These are phyloP conservation scores for Phytophthora macrochlamydospora DNA, from an alignment of 352 stramenopile species.

Conservation along the genomic window DNA sequence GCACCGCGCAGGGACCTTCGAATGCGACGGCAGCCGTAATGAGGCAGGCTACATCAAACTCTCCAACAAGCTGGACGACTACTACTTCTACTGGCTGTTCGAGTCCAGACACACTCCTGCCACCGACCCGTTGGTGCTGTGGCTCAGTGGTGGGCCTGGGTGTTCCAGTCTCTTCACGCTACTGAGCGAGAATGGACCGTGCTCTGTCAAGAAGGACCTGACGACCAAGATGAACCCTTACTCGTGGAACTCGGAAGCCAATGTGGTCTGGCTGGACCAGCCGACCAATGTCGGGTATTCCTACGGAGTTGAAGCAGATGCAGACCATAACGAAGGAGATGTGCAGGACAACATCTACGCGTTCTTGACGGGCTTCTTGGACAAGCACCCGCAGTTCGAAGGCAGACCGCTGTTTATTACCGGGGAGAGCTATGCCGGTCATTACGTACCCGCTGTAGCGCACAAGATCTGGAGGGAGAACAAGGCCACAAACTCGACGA, in stretches of 20 bases:
- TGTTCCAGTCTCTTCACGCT: constrained; percentile 49
- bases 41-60: constrained; percentile 60
- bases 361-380: constrained; percentile 55
- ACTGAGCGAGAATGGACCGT: constrained; percentile 63
- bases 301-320: constrained; percentile 39
- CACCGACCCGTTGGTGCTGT: constrained; percentile 58
- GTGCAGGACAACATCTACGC: constrained; percentile 58
- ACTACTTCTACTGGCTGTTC: constrained; percentile 74
- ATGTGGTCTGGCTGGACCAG: constrained; percentile 74
- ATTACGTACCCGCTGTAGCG: constrained; percentile 56
- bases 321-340: constrained; percentile 38
- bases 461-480: constrained; percentile 57
- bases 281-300: constrained; percentile 67
- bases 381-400: constrained; percentile 57
- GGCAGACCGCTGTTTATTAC: constrained; percentile 50
- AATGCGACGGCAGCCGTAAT: constrained; percentile 33
- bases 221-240: constrained; percentile 49
- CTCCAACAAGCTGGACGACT: constrained; percentile 48
- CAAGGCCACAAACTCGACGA: constrained; percentile 18
- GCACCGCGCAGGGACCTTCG: background rate
- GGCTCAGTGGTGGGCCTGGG: constrained; percentile 60
- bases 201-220: constrained; percentile 43
- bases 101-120: constrained; percentile 44
- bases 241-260: constrained; percentile 66
- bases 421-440: constrained; percentile 61